Evolutionary conservation across 352 stramenopile genomes (phyloP).

Genomic region (Globisporangium emineosum): DNA sequence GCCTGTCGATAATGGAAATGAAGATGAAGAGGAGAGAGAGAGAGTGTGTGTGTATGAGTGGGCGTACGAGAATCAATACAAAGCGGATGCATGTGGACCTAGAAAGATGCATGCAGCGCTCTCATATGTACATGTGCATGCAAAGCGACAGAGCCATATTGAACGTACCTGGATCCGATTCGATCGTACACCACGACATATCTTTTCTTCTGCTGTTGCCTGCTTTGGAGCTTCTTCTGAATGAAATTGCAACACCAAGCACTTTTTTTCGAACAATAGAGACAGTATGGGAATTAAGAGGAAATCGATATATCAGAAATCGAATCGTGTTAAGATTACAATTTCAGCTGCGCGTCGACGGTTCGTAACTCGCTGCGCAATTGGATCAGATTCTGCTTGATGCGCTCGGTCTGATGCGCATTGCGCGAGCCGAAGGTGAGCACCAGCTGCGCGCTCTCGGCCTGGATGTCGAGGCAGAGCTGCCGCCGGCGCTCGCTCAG

Average conservation of each 20-base stretch:
- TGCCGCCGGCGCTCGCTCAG: constrained; percentile 35
- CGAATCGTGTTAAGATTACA: not conserved
- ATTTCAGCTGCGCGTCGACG: constrained; percentile 16
- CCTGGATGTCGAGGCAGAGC: constrained; percentile 54
- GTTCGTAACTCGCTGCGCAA: constrained; percentile 13
- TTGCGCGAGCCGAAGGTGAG: constrained; percentile 27
- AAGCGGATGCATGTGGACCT: not conserved
- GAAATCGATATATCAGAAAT: not conserved
- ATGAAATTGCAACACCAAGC: not conserved
- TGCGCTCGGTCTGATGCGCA: constrained; percentile 13
- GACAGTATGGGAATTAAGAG: not conserved
- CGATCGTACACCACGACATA: constrained; percentile 78
- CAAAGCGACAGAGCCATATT: not conserved
- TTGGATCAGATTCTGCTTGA: constrained; percentile 19
- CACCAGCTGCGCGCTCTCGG: constrained; percentile 43
- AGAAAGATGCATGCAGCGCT: not conserved
- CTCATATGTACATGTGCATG: not conserved
- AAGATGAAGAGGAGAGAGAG: not conserved
- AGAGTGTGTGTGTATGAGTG: not conserved
- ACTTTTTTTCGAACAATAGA: not conserved
- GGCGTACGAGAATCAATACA: not conserved
- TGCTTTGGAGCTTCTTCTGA: not conserved
- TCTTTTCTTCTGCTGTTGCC: constrained; percentile 18
- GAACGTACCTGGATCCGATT: constrained; percentile 63
- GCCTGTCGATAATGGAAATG: constrained; percentile 24